Conservation (phyloP, 176 grass and related monocot genomes). For the Juncus inflexus region DNA sequence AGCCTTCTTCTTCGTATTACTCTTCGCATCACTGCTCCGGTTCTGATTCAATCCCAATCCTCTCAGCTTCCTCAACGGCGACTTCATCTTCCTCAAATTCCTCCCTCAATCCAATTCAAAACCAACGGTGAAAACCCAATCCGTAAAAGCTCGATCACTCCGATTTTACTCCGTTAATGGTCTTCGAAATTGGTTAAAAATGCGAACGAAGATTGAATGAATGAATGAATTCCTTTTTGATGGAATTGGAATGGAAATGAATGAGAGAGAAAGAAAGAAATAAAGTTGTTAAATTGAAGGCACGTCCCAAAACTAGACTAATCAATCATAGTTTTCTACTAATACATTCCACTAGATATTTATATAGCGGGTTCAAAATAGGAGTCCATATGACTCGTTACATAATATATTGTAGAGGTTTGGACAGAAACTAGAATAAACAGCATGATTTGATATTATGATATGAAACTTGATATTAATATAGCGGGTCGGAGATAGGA, state of each 20-base stretch:
- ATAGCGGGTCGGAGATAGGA: no score
- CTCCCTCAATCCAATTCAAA: no score
- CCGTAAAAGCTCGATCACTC: no score
- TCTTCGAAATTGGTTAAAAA: conserved; percentile 1
- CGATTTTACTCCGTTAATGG: neutral
- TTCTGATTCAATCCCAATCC: conserved; percentile 41
- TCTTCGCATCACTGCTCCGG: conserved; percentile 16
- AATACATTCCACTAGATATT: no score
- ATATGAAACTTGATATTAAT: neutral
- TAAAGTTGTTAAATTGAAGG: neutral
- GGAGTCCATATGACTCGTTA: neutral
- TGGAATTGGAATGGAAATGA: conserved; percentile 21
- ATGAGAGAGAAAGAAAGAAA: neutral
- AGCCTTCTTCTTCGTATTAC: conserved; percentile 37
- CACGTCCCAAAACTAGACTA: conserved; percentile 6
- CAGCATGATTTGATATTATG: neutral
- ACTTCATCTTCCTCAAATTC: conserved; percentile 49
- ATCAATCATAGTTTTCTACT: neutral
- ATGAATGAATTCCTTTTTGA: conserved; percentile 7
- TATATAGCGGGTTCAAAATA: no score
- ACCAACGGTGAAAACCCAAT: no score
- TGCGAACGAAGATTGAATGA: neutral
- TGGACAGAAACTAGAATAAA: neutral
- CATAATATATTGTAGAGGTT: neutral
- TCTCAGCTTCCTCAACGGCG: conserved; percentile 69